Percentiles rank a stretch among this genome's conserved stretches.
phyloP scores from a whole-genome alignment of 306 rosid species.

The Cicer arietinum region DNA sequence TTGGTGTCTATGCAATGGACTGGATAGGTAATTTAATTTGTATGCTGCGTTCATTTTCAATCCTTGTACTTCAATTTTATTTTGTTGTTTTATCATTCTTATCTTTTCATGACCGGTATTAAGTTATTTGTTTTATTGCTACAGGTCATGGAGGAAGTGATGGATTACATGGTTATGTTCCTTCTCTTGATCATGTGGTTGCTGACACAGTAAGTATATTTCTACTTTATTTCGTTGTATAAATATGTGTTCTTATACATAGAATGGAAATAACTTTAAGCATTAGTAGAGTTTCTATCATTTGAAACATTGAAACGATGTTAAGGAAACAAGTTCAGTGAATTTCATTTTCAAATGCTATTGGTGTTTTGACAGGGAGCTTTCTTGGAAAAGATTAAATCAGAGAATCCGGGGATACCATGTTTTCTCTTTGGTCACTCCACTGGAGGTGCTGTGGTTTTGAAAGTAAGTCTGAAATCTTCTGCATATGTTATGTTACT shows the following conservation, averaged over 20 bases:
- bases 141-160: slow-evolving; percentile 99
- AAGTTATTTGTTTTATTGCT: slow-evolving; percentile 33
- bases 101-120: slow-evolving; percentile 3
- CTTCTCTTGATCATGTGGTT: slow-evolving; percentile 95
- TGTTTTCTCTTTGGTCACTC: slow-evolving; percentile 99
- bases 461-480: slow-evolving; percentile 64
- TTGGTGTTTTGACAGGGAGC: slow-evolving; percentile 64
- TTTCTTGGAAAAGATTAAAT: slow-evolving; percentile 80
- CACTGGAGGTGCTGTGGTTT: slow-evolving; percentile 97
- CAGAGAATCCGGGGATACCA: slow-evolving; percentile 90
- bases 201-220: slow-evolving; percentile 85
- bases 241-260: slow-evolving; percentile 4
- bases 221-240: background rate
- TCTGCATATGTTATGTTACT: slow-evolving; percentile 12
- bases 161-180: slow-evolving; percentile 98
- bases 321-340: background rate
- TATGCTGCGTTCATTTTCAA: background rate
- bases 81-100: slow-evolving; percentile 10
- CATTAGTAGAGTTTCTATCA: background rate
- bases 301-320: slow-evolving; percentile 22
- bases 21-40: slow-evolving; percentile 75
- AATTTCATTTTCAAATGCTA: slow-evolving; percentile 21
- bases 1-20: slow-evolving; percentile 98
- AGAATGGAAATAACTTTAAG: background rate
- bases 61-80: background rate